phyloP scores from a whole-genome alignment of 768 basidiomycete species.

The Leccinum truebloodii region DNA sequence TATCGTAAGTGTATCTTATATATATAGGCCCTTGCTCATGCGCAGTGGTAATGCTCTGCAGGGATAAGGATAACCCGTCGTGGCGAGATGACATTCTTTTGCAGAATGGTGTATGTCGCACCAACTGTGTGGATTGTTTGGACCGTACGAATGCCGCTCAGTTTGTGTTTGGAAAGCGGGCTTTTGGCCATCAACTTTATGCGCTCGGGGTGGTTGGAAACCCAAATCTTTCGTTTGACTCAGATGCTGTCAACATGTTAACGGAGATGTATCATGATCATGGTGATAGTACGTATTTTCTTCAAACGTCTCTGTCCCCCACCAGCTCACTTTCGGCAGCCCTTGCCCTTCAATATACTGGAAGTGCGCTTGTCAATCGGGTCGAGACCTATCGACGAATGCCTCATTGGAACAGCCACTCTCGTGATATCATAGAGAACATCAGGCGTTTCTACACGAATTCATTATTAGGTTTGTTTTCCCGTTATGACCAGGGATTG shows the following conservation, averaged over 20 bases:
- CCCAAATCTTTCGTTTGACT: conserved; percentile 88
- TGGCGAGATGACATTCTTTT: conserved; percentile 74
- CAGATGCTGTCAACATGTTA: conserved; percentile 93
- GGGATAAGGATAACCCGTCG: conserved; percentile 29
- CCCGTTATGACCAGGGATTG: neutral
- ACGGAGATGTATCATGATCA: conserved; percentile 99
- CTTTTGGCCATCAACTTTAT: conserved; percentile 92
- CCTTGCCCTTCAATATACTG: conserved; percentile 94
- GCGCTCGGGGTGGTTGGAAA: conserved; percentile 87
- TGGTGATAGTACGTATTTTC: conserved; percentile 73
- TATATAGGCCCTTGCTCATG: neutral
- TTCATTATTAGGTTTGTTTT: conserved; percentile 70
- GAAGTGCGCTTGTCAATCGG: conserved; percentile 92
- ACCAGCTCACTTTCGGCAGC: conserved; percentile 45
- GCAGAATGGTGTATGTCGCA: conserved; percentile 91
- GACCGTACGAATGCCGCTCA: conserved; percentile 97
- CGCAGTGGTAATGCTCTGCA: conserved; percentile 12
- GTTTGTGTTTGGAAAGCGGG: conserved; percentile 95
- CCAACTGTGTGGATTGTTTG: conserved; percentile 96
- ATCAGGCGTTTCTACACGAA: conserved; percentile 95
- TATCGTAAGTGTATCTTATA: conserved; percentile 30
- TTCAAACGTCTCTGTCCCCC: neutral
- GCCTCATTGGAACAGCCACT: conserved; percentile 98
- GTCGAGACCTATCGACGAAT: conserved; percentile 95
- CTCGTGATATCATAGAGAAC: conserved; percentile 94